Conservation (phyloP, 768 basidiomycete genomes). For the Lactarius akahatsu region DNA sequence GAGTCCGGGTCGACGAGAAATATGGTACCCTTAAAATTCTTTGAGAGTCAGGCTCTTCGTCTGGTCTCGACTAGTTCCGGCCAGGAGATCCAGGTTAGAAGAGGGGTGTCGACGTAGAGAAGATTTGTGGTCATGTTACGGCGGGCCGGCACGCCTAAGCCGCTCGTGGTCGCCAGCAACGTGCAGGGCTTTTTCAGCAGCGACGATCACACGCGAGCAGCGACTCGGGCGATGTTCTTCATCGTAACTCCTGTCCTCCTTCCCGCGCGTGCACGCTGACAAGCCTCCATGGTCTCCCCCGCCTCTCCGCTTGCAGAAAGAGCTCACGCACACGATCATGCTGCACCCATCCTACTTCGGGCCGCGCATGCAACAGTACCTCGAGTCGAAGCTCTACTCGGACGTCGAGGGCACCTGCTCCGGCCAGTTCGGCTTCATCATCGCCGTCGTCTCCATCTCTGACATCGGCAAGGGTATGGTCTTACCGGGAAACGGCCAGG, state of each 20-base stretch:
- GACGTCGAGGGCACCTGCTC: constrained; percentile 98
- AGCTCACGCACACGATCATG: constrained; percentile 95
- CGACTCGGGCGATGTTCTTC: constrained; percentile 22
- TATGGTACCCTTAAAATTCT: neutral
- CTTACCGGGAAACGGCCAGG: constrained; percentile 87
- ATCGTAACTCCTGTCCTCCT: constrained; percentile 17
- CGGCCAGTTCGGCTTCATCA: constrained; percentile 93
- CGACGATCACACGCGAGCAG: constrained; percentile 1
- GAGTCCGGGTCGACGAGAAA: neutral
- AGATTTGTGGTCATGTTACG: too few relatives aligned
- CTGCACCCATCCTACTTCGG: constrained; percentile 99
- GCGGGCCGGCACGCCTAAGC: too few relatives aligned
- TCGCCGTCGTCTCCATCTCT: constrained; percentile 85
- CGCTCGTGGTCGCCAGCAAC: too few relatives aligned
- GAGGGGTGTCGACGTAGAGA: too few relatives aligned
- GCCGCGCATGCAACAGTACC: constrained; percentile 89
- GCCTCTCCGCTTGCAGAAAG: constrained; percentile 60
- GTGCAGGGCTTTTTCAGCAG: neutral
- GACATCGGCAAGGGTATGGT: constrained; percentile 95
- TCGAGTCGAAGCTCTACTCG: constrained; percentile 89
- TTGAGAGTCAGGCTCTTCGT: neutral
- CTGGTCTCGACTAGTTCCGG: neutral
- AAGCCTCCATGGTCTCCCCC: neutral
- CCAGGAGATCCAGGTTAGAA: too few relatives aligned
- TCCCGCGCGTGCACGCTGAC: neutral